Percentiles rank a stretch among this genome's conserved stretches.
These are phyloP conservation scores for Pleurotus platypus DNA, from an alignment of 768 basidiomycete species.

Conservation along the genomic window DNA sequence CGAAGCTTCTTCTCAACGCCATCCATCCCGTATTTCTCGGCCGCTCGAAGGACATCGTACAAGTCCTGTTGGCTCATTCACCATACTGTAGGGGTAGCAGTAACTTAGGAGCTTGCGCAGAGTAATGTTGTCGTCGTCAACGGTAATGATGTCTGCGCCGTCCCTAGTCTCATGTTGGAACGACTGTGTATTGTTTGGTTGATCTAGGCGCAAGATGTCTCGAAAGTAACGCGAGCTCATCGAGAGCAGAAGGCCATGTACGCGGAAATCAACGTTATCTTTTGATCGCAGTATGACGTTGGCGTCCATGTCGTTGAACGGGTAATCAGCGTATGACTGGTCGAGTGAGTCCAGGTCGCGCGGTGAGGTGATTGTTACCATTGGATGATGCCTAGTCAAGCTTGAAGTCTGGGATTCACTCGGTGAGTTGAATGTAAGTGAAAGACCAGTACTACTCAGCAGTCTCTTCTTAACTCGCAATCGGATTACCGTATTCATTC, in stretches of 20 bases:
- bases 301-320: slow-evolving; percentile 46
- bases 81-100: slow-evolving; percentile 45
- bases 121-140: slow-evolving; percentile 40
- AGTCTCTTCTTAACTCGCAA: too few species aligned
- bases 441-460: too few species aligned
- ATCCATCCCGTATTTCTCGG: slow-evolving; percentile 49
- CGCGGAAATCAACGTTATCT: slow-evolving; percentile 48
- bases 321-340: slow-evolving; percentile 13
- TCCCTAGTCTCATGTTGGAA: slow-evolving; percentile 25
- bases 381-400: too few species aligned
- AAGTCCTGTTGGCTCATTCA: slow-evolving; percentile 24
- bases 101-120: slow-evolving; percentile 38
- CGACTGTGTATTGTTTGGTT: slow-evolving; percentile 33
- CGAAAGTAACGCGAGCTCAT: slow-evolving; percentile 57
- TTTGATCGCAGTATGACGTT: slow-evolving; percentile 55
- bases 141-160: slow-evolving; percentile 39
- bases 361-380: too few species aligned
- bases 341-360: too few species aligned
- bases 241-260: slow-evolving; percentile 51
- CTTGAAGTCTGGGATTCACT: too few species aligned
- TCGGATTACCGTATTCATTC: too few species aligned
- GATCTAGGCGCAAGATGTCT: slow-evolving; percentile 43
- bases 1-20: slow-evolving; percentile 31
- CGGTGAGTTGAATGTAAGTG: too few species aligned
- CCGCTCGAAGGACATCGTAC: slow-evolving; percentile 39